phyloP scores from a whole-genome alignment of 192 early-diverging fungal genomes.

The Backusella westeae region DNA sequence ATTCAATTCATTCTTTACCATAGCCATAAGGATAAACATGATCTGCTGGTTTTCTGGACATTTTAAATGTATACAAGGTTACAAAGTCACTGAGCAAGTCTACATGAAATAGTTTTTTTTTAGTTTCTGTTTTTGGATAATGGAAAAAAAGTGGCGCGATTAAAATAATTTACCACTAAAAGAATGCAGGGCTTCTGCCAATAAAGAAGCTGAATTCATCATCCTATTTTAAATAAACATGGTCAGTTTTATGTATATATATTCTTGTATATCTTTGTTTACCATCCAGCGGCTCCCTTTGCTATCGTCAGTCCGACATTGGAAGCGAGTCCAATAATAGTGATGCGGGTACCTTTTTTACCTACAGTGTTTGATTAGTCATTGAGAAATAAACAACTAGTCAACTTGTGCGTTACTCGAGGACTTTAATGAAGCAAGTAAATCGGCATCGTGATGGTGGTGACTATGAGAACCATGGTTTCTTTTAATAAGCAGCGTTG shows the following conservation, averaged over 20 bases:
- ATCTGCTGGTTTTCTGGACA: slow-evolving; percentile 63
- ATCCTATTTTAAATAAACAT: slow-evolving; percentile 19
- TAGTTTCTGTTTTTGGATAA: neutral
- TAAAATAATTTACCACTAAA: slow-evolving; percentile 48
- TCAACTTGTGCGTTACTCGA: neutral
- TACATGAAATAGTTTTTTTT: neutral
- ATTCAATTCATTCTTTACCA: slow-evolving; percentile 24
- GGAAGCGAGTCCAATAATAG: slow-evolving; percentile 61
- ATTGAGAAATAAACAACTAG: neutral
- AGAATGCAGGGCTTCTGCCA: slow-evolving; percentile 83
- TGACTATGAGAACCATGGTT: slow-evolving; percentile 13
- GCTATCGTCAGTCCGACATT: slow-evolving; percentile 60
- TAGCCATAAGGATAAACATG: slow-evolving; percentile 67
- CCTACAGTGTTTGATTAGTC: slow-evolving; percentile 14
- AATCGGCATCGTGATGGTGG: slow-evolving; percentile 24
- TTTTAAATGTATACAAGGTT: slow-evolving; percentile 74
- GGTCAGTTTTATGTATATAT: too few species aligned
- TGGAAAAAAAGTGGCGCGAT: neutral
- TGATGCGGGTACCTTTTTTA: slow-evolving; percentile 62
- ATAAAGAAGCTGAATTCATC: slow-evolving; percentile 72
- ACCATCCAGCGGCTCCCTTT: slow-evolving; percentile 65
- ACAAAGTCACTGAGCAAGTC: slow-evolving; percentile 74
- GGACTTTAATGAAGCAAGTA: slow-evolving; percentile 8
- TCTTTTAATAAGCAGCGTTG: neutral
- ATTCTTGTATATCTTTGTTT: neutral